Evolutionary conservation across 2,329 filamentous ascomycete genomes (phyloP), one percentile per base, ranked within the genome.

Genomic region (Botrytis tulipae): DNA sequence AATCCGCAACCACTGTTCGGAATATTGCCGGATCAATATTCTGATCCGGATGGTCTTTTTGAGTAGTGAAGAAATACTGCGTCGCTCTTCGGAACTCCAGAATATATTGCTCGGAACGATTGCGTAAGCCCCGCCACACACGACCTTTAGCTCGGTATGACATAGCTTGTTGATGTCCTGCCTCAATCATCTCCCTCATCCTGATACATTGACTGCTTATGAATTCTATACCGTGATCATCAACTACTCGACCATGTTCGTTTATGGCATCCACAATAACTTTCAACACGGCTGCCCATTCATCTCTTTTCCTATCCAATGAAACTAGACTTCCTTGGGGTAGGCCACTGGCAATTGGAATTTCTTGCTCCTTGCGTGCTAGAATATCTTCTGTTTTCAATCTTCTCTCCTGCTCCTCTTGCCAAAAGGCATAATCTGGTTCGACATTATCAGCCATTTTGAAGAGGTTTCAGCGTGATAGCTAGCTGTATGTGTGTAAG

Each of bases 111-210:
- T 70, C 68, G 18, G 68, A 60, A 35, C 68, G 51, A 46, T 70
- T 70, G 20, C 68, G 68, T 40, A 60, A 62, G 2, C 73, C 54
- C 73, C 69, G 18, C 69, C 62, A 74, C 78, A 76, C 25, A 51
- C 57, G 29, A 77, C 57, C 70, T 78, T 73, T 76, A 78, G 78
- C 9, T 73, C 76, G 42, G 72, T 70, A 76, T 12, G 37, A 51
- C 18, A 69, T 29, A 3, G 66, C 12, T 32, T 57, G 25, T 8
- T 57, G 35, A 69, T 69, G 66, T 42, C 48, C 25, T 16, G 20
- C 40, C 66, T 57, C 18, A 5, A 69, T 22, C 40, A 57, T 20
- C 6, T 32, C 32, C 8, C 37, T 42, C 35, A 69, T 69, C n/a
- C 9, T 57, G 5, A 25, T 42, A 6, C 32, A 69, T 29, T 67